Conservation (phyloP, 1,139 yeast genomes). For the Suhomyces coccinellae region DNA sequence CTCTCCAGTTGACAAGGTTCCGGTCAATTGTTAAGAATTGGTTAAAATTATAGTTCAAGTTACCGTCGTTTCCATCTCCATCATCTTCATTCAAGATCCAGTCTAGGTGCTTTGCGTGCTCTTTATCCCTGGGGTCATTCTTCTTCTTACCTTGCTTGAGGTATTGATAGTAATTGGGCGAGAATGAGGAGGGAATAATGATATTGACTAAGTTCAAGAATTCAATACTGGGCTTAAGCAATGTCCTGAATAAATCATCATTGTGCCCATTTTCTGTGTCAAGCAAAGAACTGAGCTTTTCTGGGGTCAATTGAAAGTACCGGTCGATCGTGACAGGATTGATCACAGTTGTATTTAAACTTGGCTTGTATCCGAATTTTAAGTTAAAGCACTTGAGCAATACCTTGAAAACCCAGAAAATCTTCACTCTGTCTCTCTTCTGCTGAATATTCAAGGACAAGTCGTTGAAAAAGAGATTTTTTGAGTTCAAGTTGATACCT, state of each 20-base stretch:
- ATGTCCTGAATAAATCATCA: constrained; percentile 40
- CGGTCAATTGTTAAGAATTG: constrained; percentile 48
- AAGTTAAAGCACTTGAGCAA: constrained; percentile 52
- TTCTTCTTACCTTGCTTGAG: constrained; percentile 33
- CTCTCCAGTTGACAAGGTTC: constrained; percentile 46
- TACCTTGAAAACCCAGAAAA: constrained; percentile 62
- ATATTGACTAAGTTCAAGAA: constrained; percentile 47
- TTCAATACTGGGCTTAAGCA: constrained; percentile 47
- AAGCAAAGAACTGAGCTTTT: constrained; percentile 40
- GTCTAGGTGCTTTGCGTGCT: constrained; percentile 35
- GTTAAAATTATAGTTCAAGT: constrained; percentile 47
- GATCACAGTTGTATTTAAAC: constrained; percentile 49
- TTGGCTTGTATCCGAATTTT: constrained; percentile 51
- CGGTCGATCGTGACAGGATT: constrained; percentile 52
- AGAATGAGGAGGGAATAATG: constrained; percentile 50
- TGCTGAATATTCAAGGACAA: constrained; percentile 39
- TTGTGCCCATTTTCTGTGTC: constrained; percentile 18
- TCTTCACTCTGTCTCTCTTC: constrained; percentile 53
- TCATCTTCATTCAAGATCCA: constrained; percentile 52
- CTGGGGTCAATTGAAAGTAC: constrained; percentile 50
- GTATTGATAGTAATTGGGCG: constrained; percentile 51
- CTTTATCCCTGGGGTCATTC: constrained; percentile 20
- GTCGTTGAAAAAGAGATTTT: constrained; percentile 49
- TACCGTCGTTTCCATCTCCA: constrained; percentile 54
- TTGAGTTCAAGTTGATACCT: constrained; percentile 49